Evolutionary conservation across 2,329 filamentous ascomycete species (phyloP).

Genomic region (Talaromyces albobiverticillius): DNA sequence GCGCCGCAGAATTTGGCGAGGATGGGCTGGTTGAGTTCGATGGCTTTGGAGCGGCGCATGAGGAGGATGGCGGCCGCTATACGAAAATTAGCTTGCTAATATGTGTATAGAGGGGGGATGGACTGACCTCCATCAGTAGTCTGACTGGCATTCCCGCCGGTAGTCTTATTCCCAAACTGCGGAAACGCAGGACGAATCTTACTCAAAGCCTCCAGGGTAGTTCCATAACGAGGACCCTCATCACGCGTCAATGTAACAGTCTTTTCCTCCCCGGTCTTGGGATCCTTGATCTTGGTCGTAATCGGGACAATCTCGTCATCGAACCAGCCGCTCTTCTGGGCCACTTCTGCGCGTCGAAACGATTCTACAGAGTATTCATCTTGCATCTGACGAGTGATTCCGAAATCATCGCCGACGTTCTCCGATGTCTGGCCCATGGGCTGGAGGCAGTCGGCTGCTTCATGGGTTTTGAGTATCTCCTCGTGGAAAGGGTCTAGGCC

Average conservation of each 20-base stretch:
- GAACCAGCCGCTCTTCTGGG: constrained; percentile 87
- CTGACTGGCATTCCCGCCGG: constrained; percentile 91
- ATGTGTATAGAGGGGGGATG: not conserved
- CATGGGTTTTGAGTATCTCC: constrained; percentile 70
- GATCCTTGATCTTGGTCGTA: constrained; percentile 74
- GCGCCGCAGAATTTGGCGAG: constrained; percentile 91
- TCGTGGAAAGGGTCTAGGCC: constrained; percentile 73
- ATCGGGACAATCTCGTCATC: constrained; percentile 94
- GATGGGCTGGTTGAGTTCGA: constrained; percentile 84
- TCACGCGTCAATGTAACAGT: constrained; percentile 78
- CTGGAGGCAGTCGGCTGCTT: constrained; percentile 81
- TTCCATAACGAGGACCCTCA: constrained; percentile 87
- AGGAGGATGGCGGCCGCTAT: constrained; percentile 78
- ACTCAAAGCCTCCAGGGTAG: constrained; percentile 73
- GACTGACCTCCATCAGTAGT: constrained; percentile 79
- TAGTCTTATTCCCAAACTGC: constrained; percentile 80
- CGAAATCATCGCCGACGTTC: constrained; percentile 90
- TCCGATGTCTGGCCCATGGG: constrained; percentile 98
- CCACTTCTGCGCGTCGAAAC: constrained; percentile 80
- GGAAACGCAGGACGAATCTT: constrained; percentile 92
- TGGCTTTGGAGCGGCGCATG: constrained; percentile 90
- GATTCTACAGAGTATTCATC: constrained; percentile 85
- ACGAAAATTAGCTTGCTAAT: constrained; percentile 2
- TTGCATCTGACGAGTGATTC: constrained; percentile 74
- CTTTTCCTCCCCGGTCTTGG: constrained; percentile 74